phyloP scores from a whole-genome alignment of 352 stramenopile species.

The Phytophthora pseudosyringae region DNA sequence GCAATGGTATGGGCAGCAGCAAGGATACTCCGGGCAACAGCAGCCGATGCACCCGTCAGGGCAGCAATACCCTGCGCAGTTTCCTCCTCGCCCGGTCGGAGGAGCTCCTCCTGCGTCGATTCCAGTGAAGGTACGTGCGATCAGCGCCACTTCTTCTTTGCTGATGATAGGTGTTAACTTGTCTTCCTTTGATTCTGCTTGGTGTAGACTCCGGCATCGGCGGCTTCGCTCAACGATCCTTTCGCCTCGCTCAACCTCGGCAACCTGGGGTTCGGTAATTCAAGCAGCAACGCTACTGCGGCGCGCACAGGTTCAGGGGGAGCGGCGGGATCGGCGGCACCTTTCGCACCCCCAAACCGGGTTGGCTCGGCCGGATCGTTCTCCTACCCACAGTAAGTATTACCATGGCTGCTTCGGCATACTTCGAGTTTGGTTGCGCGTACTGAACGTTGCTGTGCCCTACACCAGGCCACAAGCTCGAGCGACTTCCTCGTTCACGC shows the following conservation, averaged over 20 bases:
- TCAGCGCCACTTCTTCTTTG: background rate
- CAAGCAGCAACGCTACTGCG: slow-evolving; percentile 21
- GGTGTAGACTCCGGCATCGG: slow-evolving; percentile 33
- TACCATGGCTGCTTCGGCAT: background rate
- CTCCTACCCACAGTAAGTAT: slow-evolving; percentile 44
- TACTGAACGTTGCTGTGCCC: slow-evolving; percentile 17
- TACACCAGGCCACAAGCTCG: slow-evolving; percentile 24
- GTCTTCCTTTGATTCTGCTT: background rate
- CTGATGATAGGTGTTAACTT: slow-evolving; percentile 8
- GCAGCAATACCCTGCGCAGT: slow-evolving; percentile 43
- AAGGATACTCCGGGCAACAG: slow-evolving; percentile 37
- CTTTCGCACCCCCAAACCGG: slow-evolving; percentile 25
- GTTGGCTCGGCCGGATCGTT: slow-evolving; percentile 45
- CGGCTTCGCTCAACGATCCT: slow-evolving; percentile 66
- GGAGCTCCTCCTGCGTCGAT: slow-evolving; percentile 30
- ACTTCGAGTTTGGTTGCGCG: background rate
- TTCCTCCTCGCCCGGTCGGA: slow-evolving; percentile 22
- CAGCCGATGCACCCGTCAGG: slow-evolving; percentile 36
- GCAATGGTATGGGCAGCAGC: slow-evolving; percentile 49
- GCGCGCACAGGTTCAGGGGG: slow-evolving; percentile 33
- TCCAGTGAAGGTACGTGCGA: slow-evolving; percentile 46
- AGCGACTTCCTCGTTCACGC: slow-evolving; percentile 46
- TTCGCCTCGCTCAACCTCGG: slow-evolving; percentile 77
- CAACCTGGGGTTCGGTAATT: slow-evolving; percentile 52
- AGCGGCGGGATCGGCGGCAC: slow-evolving; percentile 29